Evolutionary conservation across 2,329 filamentous ascomycete genomes (phyloP), one percentile per base, ranked within the genome.

Genomic region (Hymenoscyphus infarciens): DNA sequence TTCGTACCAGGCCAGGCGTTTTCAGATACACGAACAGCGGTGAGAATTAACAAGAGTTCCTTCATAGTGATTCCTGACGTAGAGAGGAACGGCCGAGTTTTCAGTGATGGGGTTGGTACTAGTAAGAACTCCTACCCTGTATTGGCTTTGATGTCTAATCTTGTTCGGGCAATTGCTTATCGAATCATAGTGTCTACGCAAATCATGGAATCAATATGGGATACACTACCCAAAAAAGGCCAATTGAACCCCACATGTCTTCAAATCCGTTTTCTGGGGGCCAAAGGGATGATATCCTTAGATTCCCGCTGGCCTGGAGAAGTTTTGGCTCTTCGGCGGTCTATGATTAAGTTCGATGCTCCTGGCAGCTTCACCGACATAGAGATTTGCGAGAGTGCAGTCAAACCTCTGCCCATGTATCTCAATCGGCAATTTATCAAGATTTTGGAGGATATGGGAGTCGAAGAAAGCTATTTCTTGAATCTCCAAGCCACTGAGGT

Each of bases 371-470:
- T 27, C 19, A 73, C 72, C 4, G 82, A 88, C 58, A 78, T 94
- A 1, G 90, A 89, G 64, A 90, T 92, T 54, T 93, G 89, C 70
- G 89, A 88, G 56, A 81, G 85, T 52, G 87, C 86, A 0, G 85
- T 84, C 42, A 85, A 81, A 58, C 87, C 90, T 0, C 80, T 94
- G 6, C 83, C 83, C 0, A 80, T 93, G 67, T 84, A 87, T 19
- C 81, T 96, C 1, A 96, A 96, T 70, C 86, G 89, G 0, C 90
- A 91, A 67, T 80, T 93, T 64, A 92, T 96, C 76, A 96, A 96
- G 73, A 92, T 96, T 5, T 74, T 96, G 0, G 92, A 96, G 71
- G 92, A 96, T 67, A 86, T 94, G 74, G 81, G 82, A 0, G 85
- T 89, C 0, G 72, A 79, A 0, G 71, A 77, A 1, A 61, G 75